Evolutionary conservation across 164 flowering plant species (phyloP).

Genomic region (Cinnamomum chago): DNA sequence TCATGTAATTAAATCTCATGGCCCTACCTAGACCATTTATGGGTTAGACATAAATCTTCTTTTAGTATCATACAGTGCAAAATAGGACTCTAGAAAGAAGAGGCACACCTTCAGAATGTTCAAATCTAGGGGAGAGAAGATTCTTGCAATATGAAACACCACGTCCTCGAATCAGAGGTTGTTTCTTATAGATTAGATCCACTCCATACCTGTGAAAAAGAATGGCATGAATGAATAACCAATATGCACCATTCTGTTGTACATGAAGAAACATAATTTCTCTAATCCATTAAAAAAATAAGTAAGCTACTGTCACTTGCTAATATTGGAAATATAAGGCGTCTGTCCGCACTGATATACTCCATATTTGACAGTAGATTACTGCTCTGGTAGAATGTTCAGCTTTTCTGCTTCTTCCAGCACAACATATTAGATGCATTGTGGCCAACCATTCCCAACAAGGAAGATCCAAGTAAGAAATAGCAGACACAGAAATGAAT

Average conservation of each 20-base stretch:
- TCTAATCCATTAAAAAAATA: slow-evolving; percentile 29
- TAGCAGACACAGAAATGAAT: not conserved
- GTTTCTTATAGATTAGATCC: slow-evolving; percentile 66
- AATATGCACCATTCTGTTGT: slow-evolving; percentile 43
- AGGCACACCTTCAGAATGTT: slow-evolving; percentile 66
- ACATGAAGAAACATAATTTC: slow-evolving; percentile 38
- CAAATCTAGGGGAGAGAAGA: slow-evolving; percentile 97
- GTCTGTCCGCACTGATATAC: not conserved
- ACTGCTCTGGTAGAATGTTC: slow-evolving; percentile 26
- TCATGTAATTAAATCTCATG: not conserved
- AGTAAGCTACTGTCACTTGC: slow-evolving; percentile 23
- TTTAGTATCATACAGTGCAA: not conserved
- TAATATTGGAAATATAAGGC: slow-evolving; percentile 11
- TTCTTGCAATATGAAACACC: slow-evolving; percentile 99
- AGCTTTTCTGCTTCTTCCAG: slow-evolving; percentile 33
- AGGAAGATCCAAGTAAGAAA: slow-evolving; percentile 4
- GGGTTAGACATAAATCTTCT: not conserved
- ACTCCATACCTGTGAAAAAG: slow-evolving; percentile 75
- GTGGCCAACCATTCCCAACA: slow-evolving; percentile 35
- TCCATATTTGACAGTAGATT: slow-evolving; percentile 23
- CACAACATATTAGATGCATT: slow-evolving; percentile 48
- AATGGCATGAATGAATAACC: slow-evolving; percentile 36
- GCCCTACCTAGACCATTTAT: not conserved
- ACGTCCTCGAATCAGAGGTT: slow-evolving; percentile 85
- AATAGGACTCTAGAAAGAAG: not conserved